A percentile compares a stretch with the other conserved stretches of the same genome.
Conservation (phyloP, 192 early-diverging fungal genomes). For the Funneliformis geosporum region DNA sequence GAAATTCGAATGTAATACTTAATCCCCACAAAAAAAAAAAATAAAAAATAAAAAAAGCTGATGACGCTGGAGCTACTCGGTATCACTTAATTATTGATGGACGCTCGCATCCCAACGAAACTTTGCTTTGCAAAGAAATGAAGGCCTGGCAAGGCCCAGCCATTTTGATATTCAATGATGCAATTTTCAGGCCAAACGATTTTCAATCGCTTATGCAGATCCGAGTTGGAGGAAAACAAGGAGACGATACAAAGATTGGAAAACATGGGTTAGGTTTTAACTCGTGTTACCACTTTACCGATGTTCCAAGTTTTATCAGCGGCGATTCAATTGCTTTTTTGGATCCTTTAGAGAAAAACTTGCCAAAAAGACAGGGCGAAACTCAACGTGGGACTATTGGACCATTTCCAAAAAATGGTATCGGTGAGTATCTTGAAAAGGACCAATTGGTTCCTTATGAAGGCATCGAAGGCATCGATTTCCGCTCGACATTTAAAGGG, state of each 20-base stretch:
- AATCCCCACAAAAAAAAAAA: background rate
- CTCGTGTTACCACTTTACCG: conserved; percentile 35
- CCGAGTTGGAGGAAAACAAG: conserved; percentile 31
- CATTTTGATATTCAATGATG: conserved; percentile 34
- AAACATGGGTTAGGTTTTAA: conserved; percentile 29
- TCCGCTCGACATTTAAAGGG: conserved; percentile 27
- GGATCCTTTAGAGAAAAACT: conserved; percentile 29
- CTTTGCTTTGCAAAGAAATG: conserved; percentile 19
- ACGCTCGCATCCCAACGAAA: background rate
- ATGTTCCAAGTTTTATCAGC: conserved; percentile 35
- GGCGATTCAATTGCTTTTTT: conserved; percentile 25
- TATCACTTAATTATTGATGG: conserved; percentile 29
- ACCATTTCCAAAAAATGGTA: background rate
- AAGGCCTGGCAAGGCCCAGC: conserved; percentile 38
- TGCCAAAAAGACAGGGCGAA: background rate
- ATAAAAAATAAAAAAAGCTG: conserved; percentile 13
- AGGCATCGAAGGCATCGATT: conserved; percentile 26
- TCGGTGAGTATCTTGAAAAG: background rate
- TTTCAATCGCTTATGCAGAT: conserved; percentile 30
- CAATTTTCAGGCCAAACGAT: conserved; percentile 20
- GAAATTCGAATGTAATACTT: background rate
- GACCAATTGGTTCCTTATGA: conserved; percentile 33
- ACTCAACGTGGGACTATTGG: background rate
- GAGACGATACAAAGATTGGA: background rate
- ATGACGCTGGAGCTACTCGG: conserved; percentile 30